Percentiles rank a stretch among this genome's conserved stretches.
phyloP scores from a whole-genome alignment of 2,329 filamentous ascomycete genomes.

The Colletotrichum neosansevieriae region DNA sequence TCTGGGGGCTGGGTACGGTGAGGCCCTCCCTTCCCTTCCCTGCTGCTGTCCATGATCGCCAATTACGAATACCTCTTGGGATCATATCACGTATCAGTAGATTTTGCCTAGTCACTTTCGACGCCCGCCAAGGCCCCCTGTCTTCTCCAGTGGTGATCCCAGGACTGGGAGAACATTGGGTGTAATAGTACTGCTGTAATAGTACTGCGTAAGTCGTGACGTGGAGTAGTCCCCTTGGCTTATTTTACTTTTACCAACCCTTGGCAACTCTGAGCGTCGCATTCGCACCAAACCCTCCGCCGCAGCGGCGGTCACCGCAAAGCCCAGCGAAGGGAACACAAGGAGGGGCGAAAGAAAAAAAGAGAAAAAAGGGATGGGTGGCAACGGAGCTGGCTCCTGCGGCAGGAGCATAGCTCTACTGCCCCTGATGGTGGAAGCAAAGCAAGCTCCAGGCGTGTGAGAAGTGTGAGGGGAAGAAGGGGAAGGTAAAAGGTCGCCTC shows the following conservation, averaged over 20 bases:
- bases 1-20: conserved; percentile 25
- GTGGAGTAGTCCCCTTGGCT: conserved; percentile 24
- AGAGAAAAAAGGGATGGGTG: background rate
- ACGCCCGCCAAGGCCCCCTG: too few relatives aligned
- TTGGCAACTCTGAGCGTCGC: conserved; percentile 36
- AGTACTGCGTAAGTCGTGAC: conserved; percentile 27
- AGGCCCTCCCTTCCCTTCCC: conserved; percentile 4
- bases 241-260: background rate
- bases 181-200: too few relatives aligned
- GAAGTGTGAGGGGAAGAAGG: background rate
- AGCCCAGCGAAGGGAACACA: background rate
- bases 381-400: conserved; percentile 6
- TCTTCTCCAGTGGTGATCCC: too few relatives aligned
- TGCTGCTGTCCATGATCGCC: background rate
- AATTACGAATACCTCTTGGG: too few relatives aligned
- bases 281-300: conserved; percentile 28
- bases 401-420: background rate
- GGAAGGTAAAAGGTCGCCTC: too few relatives aligned
- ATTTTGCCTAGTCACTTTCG: too few relatives aligned
- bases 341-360: background rate
- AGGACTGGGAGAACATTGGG: background rate
- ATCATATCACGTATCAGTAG: too few relatives aligned
- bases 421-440: conserved; percentile 9
- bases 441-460: too few relatives aligned
- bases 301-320: background rate